Evolutionary conservation across 2,329 filamentous ascomycete genomes (phyloP).

Genomic region (Pezicula rhizophila): DNA sequence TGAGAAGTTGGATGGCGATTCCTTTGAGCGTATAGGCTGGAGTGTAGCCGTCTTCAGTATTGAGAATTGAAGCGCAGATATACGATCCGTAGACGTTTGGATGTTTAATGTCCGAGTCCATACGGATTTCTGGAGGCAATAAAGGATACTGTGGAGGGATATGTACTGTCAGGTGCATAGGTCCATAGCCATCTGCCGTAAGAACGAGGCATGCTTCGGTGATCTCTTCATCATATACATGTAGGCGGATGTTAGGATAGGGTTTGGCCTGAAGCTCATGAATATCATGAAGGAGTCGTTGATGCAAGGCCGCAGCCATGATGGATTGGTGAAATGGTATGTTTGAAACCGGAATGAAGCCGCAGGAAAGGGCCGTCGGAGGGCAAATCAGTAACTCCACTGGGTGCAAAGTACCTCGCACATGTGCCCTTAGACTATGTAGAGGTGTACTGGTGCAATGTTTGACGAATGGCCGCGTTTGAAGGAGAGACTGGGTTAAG

Average conservation of each 20-base stretch:
- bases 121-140: constrained; percentile 31
- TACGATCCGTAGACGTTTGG: constrained; percentile 39
- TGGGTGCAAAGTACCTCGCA: no score
- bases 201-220: constrained; percentile 37
- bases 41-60: constrained; percentile 36
- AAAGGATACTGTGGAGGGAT: constrained; percentile 34
- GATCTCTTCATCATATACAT: constrained; percentile 31
- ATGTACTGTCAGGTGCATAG: constrained; percentile 37
- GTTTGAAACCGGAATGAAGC: no score
- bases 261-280: constrained; percentile 38
- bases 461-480: no score
- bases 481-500: no score
- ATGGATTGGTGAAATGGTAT: neutral
- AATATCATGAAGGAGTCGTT: constrained; percentile 37
- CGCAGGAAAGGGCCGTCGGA: no score
- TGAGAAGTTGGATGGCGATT: constrained; percentile 44
- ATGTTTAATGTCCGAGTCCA: constrained; percentile 36
- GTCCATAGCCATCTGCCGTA: constrained; percentile 30
- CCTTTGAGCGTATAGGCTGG: constrained; percentile 44
- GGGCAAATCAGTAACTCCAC: no score
- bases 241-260: constrained; percentile 39
- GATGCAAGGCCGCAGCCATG: constrained; percentile 4
- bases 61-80: constrained; percentile 43
- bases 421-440: no score
- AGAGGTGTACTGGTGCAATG: no score